These are phyloP conservation scores for Mycena chlorophos DNA, from an alignment of 768 basidiomycete species.

Conservation along the genomic window DNA sequence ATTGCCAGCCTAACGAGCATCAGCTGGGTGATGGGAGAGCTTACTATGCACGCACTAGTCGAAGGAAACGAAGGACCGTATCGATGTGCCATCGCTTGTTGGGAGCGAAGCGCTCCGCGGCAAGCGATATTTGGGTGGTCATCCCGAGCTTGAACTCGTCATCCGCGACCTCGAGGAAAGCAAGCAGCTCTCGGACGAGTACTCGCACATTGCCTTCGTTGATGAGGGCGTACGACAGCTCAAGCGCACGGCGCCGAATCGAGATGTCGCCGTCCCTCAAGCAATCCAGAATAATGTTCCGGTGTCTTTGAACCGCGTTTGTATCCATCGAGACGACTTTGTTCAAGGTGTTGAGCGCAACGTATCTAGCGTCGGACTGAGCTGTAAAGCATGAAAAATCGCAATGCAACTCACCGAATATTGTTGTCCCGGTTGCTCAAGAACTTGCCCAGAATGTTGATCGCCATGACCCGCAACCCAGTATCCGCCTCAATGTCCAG, in stretches of 20 bases:
- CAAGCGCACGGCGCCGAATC: conserved; percentile 93
- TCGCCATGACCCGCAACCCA: conserved; percentile 96
- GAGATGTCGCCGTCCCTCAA: conserved; percentile 99
- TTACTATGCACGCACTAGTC: conserved; percentile 61
- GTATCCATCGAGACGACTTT: conserved; percentile 98
- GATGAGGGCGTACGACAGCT: conserved; percentile 95
- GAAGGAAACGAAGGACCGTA: conserved; percentile 88
- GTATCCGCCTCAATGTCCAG: conserved; percentile 97
- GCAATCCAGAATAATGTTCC: conserved; percentile 98
- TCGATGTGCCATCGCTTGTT: conserved; percentile 99
- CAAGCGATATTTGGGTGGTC: conserved; percentile 95
- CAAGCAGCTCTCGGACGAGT: conserved; percentile 87
- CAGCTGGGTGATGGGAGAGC: not conserved
- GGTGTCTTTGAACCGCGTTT: conserved; percentile 95
- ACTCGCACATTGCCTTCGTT: conserved; percentile 93
- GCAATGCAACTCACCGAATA: conserved; percentile 71
- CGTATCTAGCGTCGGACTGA: conserved; percentile 61
- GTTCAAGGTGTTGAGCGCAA: conserved; percentile 96
- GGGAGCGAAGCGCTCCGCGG: conserved; percentile 94
- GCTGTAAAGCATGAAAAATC: not conserved
- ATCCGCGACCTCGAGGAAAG: conserved; percentile 97
- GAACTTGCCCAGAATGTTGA: conserved; percentile 98
- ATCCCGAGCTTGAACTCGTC: conserved; percentile 98
- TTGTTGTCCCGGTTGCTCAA: conserved; percentile 97
- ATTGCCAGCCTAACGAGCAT: conserved; percentile 79